Conservation (phyloP, 345 rosid species). For the Erysimum cheiranthoides region DNA sequence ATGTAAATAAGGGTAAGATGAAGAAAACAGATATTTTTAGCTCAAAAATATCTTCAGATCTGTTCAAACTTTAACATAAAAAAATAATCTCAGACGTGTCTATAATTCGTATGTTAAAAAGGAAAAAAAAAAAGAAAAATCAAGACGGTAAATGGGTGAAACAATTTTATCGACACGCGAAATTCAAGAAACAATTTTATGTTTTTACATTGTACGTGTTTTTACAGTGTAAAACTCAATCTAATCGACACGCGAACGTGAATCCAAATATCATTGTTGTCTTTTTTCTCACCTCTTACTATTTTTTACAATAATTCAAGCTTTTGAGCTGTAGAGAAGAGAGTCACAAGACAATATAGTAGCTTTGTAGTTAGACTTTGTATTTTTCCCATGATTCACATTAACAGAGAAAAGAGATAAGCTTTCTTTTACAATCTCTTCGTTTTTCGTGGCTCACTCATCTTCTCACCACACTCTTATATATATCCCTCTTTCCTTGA, state of each 20-base stretch:
- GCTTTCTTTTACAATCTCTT: constrained; percentile 38
- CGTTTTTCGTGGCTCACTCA: constrained; percentile 27
- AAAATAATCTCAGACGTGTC: background rate
- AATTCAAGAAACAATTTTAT: constrained; percentile 3
- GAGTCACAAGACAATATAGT: constrained; percentile 39
- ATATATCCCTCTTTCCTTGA: constrained; percentile 15
- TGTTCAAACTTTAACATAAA: background rate
- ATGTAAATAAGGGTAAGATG: background rate
- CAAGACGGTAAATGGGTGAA: background rate
- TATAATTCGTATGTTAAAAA: background rate
- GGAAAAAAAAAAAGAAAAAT: background rate
- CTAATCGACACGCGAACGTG: constrained; percentile 38
- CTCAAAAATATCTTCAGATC: background rate
- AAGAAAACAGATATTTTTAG: constrained; percentile 6
- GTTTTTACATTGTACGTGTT: background rate
- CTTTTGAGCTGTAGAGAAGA: constrained; percentile 38
- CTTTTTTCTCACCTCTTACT: constrained; percentile 36
- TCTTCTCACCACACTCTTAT: constrained; percentile 24
- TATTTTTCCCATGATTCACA: constrained; percentile 42
- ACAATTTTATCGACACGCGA: constrained; percentile 2
- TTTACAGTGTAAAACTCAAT: constrained; percentile 6
- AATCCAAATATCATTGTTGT: constrained; percentile 35
- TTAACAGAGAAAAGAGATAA: constrained; percentile 36
- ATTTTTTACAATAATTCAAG: constrained; percentile 31
- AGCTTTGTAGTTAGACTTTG: constrained; percentile 38